Evolutionary conservation across 495 filamentous ascomycete genomes (phyloP), one percentile per base, ranked within the genome.

Genomic region (Talaromyces adpressus): DNA sequence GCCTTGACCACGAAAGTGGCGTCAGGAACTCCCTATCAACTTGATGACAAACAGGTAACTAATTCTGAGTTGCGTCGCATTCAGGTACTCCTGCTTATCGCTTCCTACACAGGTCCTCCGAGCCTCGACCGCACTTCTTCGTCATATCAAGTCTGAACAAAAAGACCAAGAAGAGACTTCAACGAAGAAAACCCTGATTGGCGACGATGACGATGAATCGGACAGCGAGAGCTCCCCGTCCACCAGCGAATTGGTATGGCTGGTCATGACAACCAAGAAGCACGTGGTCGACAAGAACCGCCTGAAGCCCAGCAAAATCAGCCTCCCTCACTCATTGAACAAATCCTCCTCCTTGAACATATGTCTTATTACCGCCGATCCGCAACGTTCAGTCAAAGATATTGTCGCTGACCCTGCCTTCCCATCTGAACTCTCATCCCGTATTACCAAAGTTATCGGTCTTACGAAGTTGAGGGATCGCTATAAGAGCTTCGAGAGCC

Each of bases 351-450:
- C 77, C 47, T 79, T 85, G 59, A 90, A 82, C 61, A 86, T 95
- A 69, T 96, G 93, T 74, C 79, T 97, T 59, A 92, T 95, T 67
- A 88, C 87, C 63, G 85, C 85, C 66, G 89, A 96, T 70, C 94
- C 94, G 12, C 92, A 97, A 80, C 87, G 93, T 59, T 77, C 81
- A 20, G 93, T 92, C 79, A 98, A 97, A 81, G 91, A 98, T 75
- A 79, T 92, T 58, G 81, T 96, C 66, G 84, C 85, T 39, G 80
- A 88, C 66, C 79, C 87, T 25, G 80, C 88, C 18, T 94, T 96
- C 76, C 92, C 93, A 5, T 73, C 85, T 61, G 80, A 82, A 7
- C 80, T 95, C 36, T 81, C 85, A 66, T 82, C 85, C 66, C 85
- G 87, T 62, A 90, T 98, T 67, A 89, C 85, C 32, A 82, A 89